Evolutionary conservation across 2,329 filamentous ascomycete genomes (phyloP).

Genomic region (Lecanoromycetidae sp.): DNA sequence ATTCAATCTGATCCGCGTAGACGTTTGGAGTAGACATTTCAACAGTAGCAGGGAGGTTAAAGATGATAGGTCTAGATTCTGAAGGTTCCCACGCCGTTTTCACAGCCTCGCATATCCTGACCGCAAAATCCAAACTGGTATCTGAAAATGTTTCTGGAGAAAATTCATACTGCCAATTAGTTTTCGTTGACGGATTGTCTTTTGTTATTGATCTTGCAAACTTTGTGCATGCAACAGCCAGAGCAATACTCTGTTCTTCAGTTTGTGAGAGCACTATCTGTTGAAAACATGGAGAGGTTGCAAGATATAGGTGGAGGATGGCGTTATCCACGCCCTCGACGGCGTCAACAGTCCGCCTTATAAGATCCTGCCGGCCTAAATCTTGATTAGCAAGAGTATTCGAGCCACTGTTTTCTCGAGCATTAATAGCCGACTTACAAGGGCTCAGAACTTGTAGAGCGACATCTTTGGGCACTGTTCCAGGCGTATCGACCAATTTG

Average conservation of each 20-base stretch:
- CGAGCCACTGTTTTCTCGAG: background rate
- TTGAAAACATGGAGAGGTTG: slow-evolving; percentile 91
- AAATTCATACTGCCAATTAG: slow-evolving; percentile 42
- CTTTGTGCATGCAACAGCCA: slow-evolving; percentile 76
- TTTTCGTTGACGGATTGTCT: slow-evolving; percentile 48
- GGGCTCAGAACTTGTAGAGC: slow-evolving; percentile 23
- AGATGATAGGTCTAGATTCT: slow-evolving; percentile 71
- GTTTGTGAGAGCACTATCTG: slow-evolving; percentile 79
- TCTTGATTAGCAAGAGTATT: slow-evolving; percentile 44
- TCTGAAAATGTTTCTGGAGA: slow-evolving; percentile 66
- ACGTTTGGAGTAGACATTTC: slow-evolving; percentile 92
- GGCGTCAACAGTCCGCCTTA: slow-evolving; percentile 77
- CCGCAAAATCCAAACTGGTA: slow-evolving; percentile 67
- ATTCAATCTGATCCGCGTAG: slow-evolving; percentile 93
- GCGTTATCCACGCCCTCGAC: slow-evolving; percentile 84
- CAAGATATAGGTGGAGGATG: slow-evolving; percentile 89
- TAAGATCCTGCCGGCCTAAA: slow-evolving; percentile 62
- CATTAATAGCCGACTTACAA: slow-evolving; percentile 8
- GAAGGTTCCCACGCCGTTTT: slow-evolving; percentile 85
- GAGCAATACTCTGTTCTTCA: slow-evolving; percentile 66
- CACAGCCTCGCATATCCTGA: slow-evolving; percentile 80
- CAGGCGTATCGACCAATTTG: slow-evolving; percentile 18
- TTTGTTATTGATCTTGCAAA: slow-evolving; percentile 85
- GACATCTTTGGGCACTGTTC: slow-evolving; percentile 20
- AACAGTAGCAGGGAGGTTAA: slow-evolving; percentile 93